Evolutionary conservation across 78 protist species (phyloP).

Genomic region (Corallochytrium limacisporum): DNA sequence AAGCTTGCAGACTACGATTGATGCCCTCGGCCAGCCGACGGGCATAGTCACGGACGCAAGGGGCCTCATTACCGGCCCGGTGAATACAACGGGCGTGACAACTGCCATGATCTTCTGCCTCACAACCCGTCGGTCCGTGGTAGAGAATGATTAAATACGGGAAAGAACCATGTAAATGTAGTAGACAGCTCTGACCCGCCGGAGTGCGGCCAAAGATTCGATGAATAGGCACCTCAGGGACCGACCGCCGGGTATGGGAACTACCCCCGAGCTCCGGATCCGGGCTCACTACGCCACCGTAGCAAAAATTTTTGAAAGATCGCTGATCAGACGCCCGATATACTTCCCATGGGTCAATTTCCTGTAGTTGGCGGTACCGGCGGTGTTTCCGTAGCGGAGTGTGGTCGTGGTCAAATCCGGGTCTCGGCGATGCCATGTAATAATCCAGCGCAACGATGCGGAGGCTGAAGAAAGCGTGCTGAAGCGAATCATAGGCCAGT

Average conservation of each 20-base stretch:
- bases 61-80: neutral
- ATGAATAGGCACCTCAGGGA: constrained; percentile 46
- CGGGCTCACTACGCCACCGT: too few relatives aligned
- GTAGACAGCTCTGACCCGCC: constrained; percentile 54
- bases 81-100: too few relatives aligned
- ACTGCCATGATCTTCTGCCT: too few relatives aligned
- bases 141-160: constrained; percentile 34
- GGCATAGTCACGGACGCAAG: constrained; percentile 18
- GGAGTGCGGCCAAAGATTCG: constrained; percentile 70
- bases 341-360: too few relatives aligned
- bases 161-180: constrained; percentile 60
- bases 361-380: too few relatives aligned
- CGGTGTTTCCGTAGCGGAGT: too few relatives aligned
- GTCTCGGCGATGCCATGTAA: neutral
- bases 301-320: too few relatives aligned
- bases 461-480: neutral
- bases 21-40: constrained; percentile 26
- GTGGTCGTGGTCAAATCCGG: neutral
- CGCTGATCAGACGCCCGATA: too few relatives aligned
- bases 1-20: constrained; percentile 19
- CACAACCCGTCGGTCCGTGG: neutral
- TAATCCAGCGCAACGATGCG: neutral
- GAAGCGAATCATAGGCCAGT: too few relatives aligned
- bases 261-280: neutral
- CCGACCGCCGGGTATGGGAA: neutral